Percentiles rank a stretch among this genome's conserved stretches.
phyloP scores from a whole-genome alignment of 2,329 filamentous ascomycete genomes.

The Magnaporthales sp. region DNA sequence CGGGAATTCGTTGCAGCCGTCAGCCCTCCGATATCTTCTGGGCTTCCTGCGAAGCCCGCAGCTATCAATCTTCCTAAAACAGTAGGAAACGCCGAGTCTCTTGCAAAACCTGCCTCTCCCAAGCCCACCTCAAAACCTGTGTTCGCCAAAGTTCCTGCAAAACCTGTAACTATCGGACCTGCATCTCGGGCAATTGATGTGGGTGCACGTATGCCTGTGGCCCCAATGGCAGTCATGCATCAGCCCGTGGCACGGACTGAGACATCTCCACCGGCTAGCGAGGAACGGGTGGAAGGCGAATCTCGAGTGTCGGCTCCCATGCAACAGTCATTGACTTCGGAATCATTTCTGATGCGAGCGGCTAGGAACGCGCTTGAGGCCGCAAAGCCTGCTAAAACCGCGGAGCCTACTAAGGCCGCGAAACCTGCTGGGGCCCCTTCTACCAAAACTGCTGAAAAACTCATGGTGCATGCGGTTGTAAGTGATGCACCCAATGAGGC shows the following conservation, averaged over 20 bases:
- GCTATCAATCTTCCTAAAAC: no score
- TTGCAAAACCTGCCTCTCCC: no score
- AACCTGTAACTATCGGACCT: neutral
- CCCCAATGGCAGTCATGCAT: neutral
- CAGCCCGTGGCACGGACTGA: no score
- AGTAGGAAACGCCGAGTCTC: no score
- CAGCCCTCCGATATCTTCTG: neutral
- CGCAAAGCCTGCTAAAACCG: neutral
- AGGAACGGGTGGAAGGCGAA: neutral
- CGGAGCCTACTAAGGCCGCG: no score
- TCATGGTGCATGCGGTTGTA: no score
- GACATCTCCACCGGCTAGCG: no score
- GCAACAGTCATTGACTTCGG: neutral
- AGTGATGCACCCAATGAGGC: neutral
- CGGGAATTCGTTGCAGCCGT: neutral
- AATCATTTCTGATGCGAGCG: neutral
- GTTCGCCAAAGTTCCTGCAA: neutral
- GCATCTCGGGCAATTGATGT: neutral
- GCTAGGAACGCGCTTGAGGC: neutral
- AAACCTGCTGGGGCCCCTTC: no score
- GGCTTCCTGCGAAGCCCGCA: no score
- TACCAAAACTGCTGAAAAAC: no score
- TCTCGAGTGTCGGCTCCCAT: neutral
- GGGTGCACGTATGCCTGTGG: neutral
- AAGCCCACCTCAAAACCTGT: no score